Evolutionary conservation across 768 basidiomycete species (phyloP).

Genomic region (Panaeolus papilionaceus): DNA sequence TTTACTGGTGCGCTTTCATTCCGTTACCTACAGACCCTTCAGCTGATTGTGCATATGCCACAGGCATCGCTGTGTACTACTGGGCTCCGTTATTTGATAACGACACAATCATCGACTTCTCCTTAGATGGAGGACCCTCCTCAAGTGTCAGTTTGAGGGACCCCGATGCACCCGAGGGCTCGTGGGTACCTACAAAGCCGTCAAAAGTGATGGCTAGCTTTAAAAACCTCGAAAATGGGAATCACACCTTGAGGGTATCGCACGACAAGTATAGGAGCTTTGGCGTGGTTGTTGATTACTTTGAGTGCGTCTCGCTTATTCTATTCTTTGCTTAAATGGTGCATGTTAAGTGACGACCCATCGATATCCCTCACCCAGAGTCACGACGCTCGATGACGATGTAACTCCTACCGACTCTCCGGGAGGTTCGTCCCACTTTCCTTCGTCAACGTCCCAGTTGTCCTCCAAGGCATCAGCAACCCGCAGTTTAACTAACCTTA

Average conservation of each 20-base stretch:
- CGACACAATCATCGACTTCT: neutral
- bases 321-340: neutral
- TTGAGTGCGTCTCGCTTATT: neutral
- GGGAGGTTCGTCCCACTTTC: slow-evolving; percentile 2
- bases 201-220: neutral
- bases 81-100: neutral
- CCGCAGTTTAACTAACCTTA: neutral
- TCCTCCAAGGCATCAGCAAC: neutral
- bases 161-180: neutral
- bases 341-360: too few species aligned
- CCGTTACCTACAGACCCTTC: neutral
- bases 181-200: neutral
- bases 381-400: neutral
- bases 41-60: neutral
- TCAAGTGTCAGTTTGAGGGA: neutral
- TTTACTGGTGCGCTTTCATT: neutral
- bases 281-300: neutral
- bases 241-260: neutral
- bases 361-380: neutral
- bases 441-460: neutral
- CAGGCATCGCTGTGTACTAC: neutral
- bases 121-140: neutral
- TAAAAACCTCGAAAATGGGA: neutral
- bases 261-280: neutral
- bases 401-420: neutral